Percentiles rank a stretch among this genome's conserved stretches.
phyloP scores from a whole-genome alignment of 768 basidiomycete species.

The Sarcodon sp. region DNA sequence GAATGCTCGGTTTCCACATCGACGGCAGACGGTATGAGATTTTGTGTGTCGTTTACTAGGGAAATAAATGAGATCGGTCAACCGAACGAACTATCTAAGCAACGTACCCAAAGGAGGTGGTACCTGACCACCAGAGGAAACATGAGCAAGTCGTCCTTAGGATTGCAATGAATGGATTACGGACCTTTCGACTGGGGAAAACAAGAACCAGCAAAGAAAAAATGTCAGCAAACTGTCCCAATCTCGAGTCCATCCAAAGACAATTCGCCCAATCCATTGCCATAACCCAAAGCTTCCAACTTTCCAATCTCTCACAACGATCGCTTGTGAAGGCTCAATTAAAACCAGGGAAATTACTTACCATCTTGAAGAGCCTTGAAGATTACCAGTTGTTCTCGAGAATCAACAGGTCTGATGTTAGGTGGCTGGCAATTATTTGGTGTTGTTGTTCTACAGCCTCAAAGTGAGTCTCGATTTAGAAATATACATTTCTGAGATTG shows the following conservation, averaged over 20 bases:
- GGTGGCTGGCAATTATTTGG: too few relatives aligned
- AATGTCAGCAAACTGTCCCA: slow-evolving; percentile 10
- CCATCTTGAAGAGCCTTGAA: background rate
- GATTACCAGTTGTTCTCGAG: too few relatives aligned
- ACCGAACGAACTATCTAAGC: background rate
- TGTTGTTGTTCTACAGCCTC: too few relatives aligned
- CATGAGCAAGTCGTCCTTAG: background rate
- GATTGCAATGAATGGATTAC: background rate
- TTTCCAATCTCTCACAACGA: background rate
- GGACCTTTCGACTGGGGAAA: background rate
- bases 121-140: slow-evolving; percentile 37
- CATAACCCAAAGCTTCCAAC: background rate
- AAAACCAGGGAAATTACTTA: background rate
- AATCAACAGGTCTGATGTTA: too few relatives aligned
- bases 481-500: too few relatives aligned
- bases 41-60: slow-evolving; percentile 93
- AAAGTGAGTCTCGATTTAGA: too few relatives aligned
- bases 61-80: slow-evolving; percentile 2
- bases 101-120: slow-evolving; percentile 89
- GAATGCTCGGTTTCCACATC: slow-evolving; percentile 92
- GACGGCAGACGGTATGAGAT: slow-evolving; percentile 93
- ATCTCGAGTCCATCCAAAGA: background rate
- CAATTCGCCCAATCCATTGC: background rate
- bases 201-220: background rate
- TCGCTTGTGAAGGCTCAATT: background rate